Percentiles rank a stretch among this genome's conserved stretches.
These are phyloP conservation scores for Corymbia citriodora DNA, from an alignment of 441 rosid genomes.

Conservation along the genomic window DNA sequence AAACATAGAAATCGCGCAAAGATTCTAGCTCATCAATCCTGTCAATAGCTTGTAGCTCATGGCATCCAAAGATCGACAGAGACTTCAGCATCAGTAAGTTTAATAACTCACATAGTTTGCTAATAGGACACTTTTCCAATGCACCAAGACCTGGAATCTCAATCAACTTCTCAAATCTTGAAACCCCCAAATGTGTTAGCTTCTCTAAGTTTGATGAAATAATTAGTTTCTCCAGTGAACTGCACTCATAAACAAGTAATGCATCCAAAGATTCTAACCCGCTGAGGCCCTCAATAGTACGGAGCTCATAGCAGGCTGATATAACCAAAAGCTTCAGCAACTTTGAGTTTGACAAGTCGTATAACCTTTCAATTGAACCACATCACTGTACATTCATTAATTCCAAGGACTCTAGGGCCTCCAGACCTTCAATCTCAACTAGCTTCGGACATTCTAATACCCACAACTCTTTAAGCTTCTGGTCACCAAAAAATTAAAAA, in stretches of 20 bases:
- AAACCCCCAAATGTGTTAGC: background rate
- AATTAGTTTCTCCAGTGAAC: background rate
- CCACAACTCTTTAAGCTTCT: too few species aligned
- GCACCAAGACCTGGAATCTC: background rate
- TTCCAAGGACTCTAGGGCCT: background rate
- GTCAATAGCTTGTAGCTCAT: background rate
- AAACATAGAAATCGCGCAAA: background rate
- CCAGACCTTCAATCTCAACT: background rate
- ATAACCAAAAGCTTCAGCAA: background rate
- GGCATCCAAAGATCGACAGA: background rate
- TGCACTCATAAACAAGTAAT: background rate
- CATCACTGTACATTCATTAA: background rate
- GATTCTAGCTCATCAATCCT: background rate
- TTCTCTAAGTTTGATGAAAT: background rate
- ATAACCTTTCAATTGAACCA: accelerated
- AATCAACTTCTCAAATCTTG: background rate
- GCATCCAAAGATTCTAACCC: background rate
- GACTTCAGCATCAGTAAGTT: background rate
- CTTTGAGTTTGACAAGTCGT: accelerated
- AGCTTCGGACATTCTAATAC: accelerated
- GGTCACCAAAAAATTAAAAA: too few species aligned
- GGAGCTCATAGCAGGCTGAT: background rate
- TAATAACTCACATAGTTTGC: background rate
- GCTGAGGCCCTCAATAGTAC: accelerated
- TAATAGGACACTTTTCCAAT: background rate